Percentiles rank a stretch among this genome's conserved stretches.
Conservation (phyloP, 768 basidiomycete species). For the Podaxis pistillaris region DNA sequence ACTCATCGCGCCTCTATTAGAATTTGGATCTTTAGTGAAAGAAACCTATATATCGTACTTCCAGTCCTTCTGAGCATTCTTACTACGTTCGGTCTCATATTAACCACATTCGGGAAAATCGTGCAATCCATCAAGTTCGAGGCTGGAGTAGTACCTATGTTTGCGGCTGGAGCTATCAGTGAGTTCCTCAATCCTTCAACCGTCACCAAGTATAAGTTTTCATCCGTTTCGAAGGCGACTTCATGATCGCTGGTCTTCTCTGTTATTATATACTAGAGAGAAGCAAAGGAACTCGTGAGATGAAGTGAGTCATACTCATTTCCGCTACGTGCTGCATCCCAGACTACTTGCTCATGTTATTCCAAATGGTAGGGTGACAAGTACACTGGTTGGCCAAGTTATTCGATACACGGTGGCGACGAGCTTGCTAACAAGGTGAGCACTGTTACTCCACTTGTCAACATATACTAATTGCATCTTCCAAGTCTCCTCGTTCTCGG, state of each 20-base stretch:
- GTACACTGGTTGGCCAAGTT: constrained; percentile 8
- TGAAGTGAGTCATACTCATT: background rate
- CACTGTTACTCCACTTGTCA: background rate
- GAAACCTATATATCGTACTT: constrained; percentile 5
- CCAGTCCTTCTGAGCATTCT: constrained; percentile 8
- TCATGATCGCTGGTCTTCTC: constrained; percentile 16
- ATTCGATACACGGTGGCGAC: constrained; percentile 18
- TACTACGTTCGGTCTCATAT: constrained; percentile 8
- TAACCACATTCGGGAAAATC: background rate
- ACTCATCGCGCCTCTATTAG: constrained; percentile 6
- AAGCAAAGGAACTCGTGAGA: constrained; percentile 2
- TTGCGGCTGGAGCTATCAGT: background rate
- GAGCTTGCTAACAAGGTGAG: constrained; percentile 16
- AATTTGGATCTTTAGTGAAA: constrained; percentile 18
- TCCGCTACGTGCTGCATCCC: background rate
- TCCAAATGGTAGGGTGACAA: constrained; percentile 5
- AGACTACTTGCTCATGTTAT: background rate
- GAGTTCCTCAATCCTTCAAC: background rate
- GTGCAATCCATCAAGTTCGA: background rate
- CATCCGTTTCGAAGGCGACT: constrained; percentile 10
- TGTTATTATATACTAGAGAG: constrained; percentile 15
- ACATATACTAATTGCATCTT: background rate
- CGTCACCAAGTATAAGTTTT: background rate
- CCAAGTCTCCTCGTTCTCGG: constrained; percentile 16
- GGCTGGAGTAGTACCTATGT: background rate